Evolutionary conservation across 805 yeast species (phyloP), one percentile per base, ranked within the genome.

Genomic region (Starmerella cellae): DNA sequence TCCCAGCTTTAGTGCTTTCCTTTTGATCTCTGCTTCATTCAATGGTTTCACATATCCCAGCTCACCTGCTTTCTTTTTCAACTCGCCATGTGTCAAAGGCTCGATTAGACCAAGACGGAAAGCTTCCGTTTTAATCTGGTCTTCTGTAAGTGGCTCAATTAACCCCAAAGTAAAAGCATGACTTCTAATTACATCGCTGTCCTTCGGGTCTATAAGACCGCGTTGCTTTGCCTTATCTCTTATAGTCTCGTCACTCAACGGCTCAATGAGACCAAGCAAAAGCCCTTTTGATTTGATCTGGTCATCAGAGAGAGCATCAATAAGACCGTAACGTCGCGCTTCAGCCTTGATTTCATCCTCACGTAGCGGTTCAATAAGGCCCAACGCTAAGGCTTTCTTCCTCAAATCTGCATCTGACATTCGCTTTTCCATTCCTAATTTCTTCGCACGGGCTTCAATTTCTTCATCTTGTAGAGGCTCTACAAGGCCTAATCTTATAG

Each of bases 131-230:
- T 26, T 14, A 6, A 48, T 23, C 17, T 44, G 43, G 55, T 81
- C 91, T 4, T 82, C 87, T 8, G 67, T 55, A 71, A 82, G 65
- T 1, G 67, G 62, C 3, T 70, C 59, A 1, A 91, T 91, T 40
- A 84, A 62, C 52, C 73, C 70, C 49, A 80, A 65, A 1, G 83
- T 88, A 56, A 73, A 80, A 36, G 81, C 85, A 9, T 73, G 71
- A 59, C 82, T 91, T 30, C 77, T 5, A 16, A 50, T 30, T 35
- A 48, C 45, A 2, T 40, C 40, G 2, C 44, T 43, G 1, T 31
- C 30, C 10, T 38, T 41, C 2, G 52, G 46, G 10, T 47, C 52
- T 8, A 47, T 51, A 28, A 60, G 47, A 13, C 61, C 61, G 5
- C 42, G 43, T 8, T 28, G 33, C 21, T 32, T 32, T 4, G 60